Conservation (phyloP, 2,329 filamentous ascomycete species). For the Xylaria sp. region DNA sequence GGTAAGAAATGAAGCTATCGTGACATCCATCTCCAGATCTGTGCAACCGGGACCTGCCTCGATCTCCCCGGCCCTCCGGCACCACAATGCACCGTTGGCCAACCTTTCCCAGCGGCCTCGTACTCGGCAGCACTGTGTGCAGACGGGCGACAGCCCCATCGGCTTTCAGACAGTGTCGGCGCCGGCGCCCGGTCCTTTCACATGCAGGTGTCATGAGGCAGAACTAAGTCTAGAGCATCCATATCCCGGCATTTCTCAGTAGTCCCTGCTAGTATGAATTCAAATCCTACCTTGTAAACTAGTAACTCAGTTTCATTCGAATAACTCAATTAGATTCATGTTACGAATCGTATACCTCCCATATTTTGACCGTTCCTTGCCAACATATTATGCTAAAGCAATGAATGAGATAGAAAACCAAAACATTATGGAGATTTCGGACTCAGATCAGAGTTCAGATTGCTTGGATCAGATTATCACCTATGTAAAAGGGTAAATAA, state of each 20-base stretch:
- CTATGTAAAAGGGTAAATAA: background rate
- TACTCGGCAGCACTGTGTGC: slow-evolving; percentile 9
- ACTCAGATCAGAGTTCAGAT: background rate
- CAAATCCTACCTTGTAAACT: background rate
- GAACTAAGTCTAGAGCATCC: background rate
- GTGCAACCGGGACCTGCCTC: slow-evolving; percentile 7
- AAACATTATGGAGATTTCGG: background rate
- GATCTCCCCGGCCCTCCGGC: background rate
- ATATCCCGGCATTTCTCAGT: background rate
- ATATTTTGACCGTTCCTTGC: too few relatives aligned
- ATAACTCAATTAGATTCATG: background rate
- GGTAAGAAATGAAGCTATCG: slow-evolving; percentile 33
- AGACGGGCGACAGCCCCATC: background rate
- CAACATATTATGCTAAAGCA: background rate
- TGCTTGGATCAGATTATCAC: background rate
- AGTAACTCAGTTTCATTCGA: background rate
- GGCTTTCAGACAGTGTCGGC: slow-evolving; percentile 1
- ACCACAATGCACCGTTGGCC: background rate
- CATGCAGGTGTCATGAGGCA: background rate
- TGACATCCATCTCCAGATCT: slow-evolving; percentile 21
- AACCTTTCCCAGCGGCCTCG: background rate
- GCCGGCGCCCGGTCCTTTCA: background rate
- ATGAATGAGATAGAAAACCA: background rate
- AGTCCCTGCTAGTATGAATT: background rate
- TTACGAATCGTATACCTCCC: background rate